Evolutionary conservation across 768 basidiomycete species (phyloP).

Genomic region (Phylloporus sp.): DNA sequence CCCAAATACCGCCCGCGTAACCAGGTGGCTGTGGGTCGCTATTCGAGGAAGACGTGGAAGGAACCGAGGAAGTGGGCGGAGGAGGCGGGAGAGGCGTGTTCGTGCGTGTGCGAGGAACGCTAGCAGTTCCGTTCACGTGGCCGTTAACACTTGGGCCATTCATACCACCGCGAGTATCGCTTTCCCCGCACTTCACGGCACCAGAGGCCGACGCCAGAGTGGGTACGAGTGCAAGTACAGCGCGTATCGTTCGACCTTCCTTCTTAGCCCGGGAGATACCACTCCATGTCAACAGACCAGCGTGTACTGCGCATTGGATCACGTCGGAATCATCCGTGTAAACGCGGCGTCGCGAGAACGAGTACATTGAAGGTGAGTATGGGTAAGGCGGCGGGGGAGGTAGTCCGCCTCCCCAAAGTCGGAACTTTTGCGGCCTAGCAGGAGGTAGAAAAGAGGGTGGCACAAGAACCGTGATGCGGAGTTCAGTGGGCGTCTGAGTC

Average conservation of each 20-base stretch:
- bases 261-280: constrained; percentile 34
- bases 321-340: constrained; percentile 79
- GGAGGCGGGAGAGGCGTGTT: constrained; percentile 25
- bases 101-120: constrained; percentile 28
- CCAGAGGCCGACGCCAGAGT: constrained; percentile 40
- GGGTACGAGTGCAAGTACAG: constrained; percentile 39
- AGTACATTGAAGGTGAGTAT: constrained; percentile 21
- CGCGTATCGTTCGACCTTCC: constrained; percentile 36
- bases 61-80: constrained; percentile 18
- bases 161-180: constrained; percentile 16
- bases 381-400: constrained; percentile 37
- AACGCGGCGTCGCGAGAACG: constrained; percentile 43
- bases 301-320: constrained; percentile 63
- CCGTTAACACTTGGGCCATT: constrained; percentile 19
- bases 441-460: constrained; percentile 55
- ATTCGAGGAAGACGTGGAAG: constrained; percentile 26
- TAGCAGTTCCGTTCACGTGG: constrained; percentile 29
- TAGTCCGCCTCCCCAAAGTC: constrained; percentile 69
- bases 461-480: constrained; percentile 49
- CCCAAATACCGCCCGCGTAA: constrained; percentile 31
- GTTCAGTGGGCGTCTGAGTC: constrained; percentile 25
- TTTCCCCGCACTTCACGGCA: constrained; percentile 32
- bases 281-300: constrained; percentile 48
- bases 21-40: constrained; percentile 19
- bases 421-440: constrained; percentile 46